A percentile compares a stretch with the other conserved stretches of the same genome.
These are phyloP conservation scores for Beta vulgaris DNA, from an alignment of 148 eudicot genomes.

Conservation along the genomic window DNA sequence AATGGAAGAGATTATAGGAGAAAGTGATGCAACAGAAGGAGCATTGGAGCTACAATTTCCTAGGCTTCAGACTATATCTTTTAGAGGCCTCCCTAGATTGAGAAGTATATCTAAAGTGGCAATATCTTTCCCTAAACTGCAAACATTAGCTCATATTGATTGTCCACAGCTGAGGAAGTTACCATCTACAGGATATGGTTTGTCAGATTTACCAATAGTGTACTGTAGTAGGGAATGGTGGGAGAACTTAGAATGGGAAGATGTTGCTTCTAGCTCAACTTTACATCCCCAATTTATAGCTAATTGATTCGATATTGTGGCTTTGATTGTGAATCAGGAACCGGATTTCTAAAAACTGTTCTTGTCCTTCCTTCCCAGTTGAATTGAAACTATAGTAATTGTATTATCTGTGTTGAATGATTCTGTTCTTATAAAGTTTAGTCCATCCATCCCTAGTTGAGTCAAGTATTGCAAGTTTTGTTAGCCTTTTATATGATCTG, in stretches of 20 bases:
- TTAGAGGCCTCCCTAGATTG: constrained; percentile 26
- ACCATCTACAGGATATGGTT: constrained; percentile 10
- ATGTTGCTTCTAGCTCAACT: constrained; percentile 1
- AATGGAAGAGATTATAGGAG: constrained; percentile 26
- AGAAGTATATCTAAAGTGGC: constrained; percentile 15
- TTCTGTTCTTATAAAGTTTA: too few species aligned
- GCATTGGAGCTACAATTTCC: constrained; percentile 20
- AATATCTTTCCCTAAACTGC: constrained; percentile 19
- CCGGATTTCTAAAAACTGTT: too few species aligned
- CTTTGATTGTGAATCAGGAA: too few species aligned
- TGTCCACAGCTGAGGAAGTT: constrained; percentile 27
- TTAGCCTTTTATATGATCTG: too few species aligned
- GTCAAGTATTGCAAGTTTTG: too few species aligned
- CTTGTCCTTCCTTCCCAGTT: too few species aligned
- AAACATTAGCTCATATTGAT: constrained; percentile 28
- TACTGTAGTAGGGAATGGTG: constrained; percentile 30
- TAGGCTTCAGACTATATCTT: constrained; percentile 27
- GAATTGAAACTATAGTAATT: too few species aligned
- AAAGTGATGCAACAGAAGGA: constrained; percentile 1
- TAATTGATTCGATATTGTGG: constrained; percentile 9
- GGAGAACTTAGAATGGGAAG: constrained; percentile 26
- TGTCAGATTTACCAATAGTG: constrained; percentile 18
- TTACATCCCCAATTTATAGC: constrained; percentile 30
- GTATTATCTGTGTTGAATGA: too few species aligned
- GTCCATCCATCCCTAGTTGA: too few species aligned